phyloP scores from a whole-genome alignment of 2,329 filamentous ascomycete genomes.

The Ceratocystis lukuohia region DNA sequence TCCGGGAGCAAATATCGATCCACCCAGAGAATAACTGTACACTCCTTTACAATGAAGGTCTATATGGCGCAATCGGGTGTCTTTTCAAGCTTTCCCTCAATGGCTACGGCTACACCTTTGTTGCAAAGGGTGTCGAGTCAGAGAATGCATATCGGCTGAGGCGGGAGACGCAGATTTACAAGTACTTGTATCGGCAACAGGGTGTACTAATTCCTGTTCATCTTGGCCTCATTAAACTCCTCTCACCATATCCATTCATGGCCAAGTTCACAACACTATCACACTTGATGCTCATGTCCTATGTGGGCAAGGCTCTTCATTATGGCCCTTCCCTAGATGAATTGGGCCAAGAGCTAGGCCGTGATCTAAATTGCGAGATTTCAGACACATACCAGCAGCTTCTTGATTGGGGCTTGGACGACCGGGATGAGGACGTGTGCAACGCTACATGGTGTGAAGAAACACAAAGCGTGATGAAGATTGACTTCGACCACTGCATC shows the following conservation, averaged over 20 bases:
- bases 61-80: background rate
- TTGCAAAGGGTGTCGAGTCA: background rate
- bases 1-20: background rate
- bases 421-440: background rate
- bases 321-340: background rate
- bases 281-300: background rate
- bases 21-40: background rate
- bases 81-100: background rate
- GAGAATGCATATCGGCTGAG: background rate
- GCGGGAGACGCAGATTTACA: background rate
- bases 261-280: background rate
- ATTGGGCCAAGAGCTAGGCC: background rate
- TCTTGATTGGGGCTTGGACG: background rate
- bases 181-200: background rate
- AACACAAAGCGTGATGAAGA: background rate
- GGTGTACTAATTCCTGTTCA: background rate
- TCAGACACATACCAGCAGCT: background rate
- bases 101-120: background rate
- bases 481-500: background rate
- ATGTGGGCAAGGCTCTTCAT: constrained; percentile 25
- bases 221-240: background rate
- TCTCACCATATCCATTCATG: background rate
- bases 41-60: background rate
- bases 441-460: background rate
- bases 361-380: background rate